Evolutionary conservation across 805 yeast species (phyloP).

Genomic region (Cyberlindnera mycetangii): DNA sequence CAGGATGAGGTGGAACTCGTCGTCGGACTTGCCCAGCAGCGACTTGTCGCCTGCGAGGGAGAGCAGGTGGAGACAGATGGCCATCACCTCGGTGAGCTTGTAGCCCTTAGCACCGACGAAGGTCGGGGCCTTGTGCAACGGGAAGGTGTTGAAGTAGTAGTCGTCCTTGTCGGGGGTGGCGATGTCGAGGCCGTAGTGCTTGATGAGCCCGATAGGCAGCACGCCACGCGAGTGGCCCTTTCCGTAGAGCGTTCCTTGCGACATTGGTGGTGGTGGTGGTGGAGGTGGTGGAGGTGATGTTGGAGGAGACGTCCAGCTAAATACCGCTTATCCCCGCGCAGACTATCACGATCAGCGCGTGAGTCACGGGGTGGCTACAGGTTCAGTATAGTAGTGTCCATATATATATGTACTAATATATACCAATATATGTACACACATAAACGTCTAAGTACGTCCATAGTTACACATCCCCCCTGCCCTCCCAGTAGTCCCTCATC

Average conservation of each 20-base stretch:
- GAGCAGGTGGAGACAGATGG: conserved; percentile 9
- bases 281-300: neutral
- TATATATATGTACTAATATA: too few relatives aligned
- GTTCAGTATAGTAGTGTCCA: too few relatives aligned
- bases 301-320: too few relatives aligned
- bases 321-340: too few relatives aligned
- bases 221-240: conserved; percentile 35
- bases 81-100: conserved; percentile 25
- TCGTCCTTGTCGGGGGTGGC: conserved; percentile 38
- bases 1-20: conserved; percentile 56
- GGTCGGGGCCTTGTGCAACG: conserved; percentile 62
- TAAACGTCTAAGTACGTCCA: too few relatives aligned
- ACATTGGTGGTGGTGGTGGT: conserved; percentile 40
- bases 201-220: conserved; percentile 49
- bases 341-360: too few relatives aligned
- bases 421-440: too few relatives aligned
- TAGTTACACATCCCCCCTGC: conserved; percentile 16
- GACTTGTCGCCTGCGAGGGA: conserved; percentile 30
- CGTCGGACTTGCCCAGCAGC: conserved; percentile 60
- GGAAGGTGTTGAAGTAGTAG: conserved; percentile 48
- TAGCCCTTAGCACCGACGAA: conserved; percentile 38
- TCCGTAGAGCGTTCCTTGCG: conserved; percentile 61
- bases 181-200: conserved; percentile 57
- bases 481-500: conserved; percentile 30
- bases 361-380: too few relatives aligned